Evolutionary conservation across 1,139 yeast genomes (phyloP).

Genomic region (Blastobotrys proliferans): DNA sequence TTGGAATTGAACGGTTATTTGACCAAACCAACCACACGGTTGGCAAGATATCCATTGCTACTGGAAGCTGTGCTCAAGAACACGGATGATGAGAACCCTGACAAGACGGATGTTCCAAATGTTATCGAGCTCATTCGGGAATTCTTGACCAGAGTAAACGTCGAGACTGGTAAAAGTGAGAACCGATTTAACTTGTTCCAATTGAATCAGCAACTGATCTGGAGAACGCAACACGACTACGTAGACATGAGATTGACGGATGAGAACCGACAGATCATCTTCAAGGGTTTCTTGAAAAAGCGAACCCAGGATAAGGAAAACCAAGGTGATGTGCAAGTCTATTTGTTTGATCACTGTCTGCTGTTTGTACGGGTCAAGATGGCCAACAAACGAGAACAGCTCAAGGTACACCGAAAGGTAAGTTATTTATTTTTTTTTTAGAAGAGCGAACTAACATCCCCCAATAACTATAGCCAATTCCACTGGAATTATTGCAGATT

Average conservation of each 20-base stretch:
- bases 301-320: slow-evolving; percentile 75
- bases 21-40: slow-evolving; percentile 93
- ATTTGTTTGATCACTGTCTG: slow-evolving; percentile 82
- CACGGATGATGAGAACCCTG: slow-evolving; percentile 72
- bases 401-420: slow-evolving; percentile 75
- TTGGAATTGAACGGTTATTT: slow-evolving; percentile 89
- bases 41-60: slow-evolving; percentile 88
- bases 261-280: slow-evolving; percentile 72
- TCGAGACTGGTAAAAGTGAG: slow-evolving; percentile 91
- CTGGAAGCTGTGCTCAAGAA: slow-evolving; percentile 79
- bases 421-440: too few species aligned
- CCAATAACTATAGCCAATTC: slow-evolving; percentile 55
- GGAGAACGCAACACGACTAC: slow-evolving; percentile 71
- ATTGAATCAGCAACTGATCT: slow-evolving; percentile 68
- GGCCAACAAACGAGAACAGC: slow-evolving; percentile 86
- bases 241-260: slow-evolving; percentile 82
- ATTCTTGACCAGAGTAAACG: slow-evolving; percentile 74
- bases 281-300: slow-evolving; percentile 71
- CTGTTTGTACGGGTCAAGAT: slow-evolving; percentile 82
- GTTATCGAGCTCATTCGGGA: slow-evolving; percentile 76
- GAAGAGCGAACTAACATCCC: slow-evolving; percentile 11
- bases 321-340: slow-evolving; percentile 69
- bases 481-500: slow-evolving; percentile 73
- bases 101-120: slow-evolving; percentile 61
- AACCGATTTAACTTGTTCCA: slow-evolving; percentile 89